Conservation (phyloP, 2,329 filamentous ascomycete genomes). For the Colletotrichum higginsianum region DNA sequence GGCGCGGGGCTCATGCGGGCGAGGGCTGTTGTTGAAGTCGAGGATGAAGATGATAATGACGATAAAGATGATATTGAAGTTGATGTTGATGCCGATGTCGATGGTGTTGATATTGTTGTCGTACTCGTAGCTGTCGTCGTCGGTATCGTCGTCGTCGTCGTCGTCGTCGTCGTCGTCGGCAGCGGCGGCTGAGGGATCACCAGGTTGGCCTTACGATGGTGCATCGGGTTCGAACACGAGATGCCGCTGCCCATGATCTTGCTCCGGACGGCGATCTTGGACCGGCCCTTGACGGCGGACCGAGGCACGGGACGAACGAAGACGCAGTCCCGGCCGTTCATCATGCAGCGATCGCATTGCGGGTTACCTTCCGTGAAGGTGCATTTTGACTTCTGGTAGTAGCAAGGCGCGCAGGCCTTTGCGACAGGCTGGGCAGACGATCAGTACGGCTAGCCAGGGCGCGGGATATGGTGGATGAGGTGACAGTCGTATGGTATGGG, state of each 20-base stretch:
- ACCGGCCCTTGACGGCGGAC: conserved; percentile 37
- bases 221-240: conserved; percentile 15
- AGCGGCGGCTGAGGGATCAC: conserved; percentile 6
- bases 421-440: conserved; percentile 27
- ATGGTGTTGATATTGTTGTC: too few species aligned
- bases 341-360: conserved; percentile 40
- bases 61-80: too few species aligned
- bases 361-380: conserved; percentile 40
- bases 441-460: conserved; percentile 7
- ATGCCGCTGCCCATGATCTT: conserved; percentile 31
- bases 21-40: not conserved
- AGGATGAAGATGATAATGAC: too few species aligned
- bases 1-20: not conserved
- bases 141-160: conserved; percentile 20
- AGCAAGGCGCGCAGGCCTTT: conserved; percentile 42
- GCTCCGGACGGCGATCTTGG: conserved; percentile 29
- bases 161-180: conserved; percentile 22
- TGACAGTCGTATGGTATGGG: not conserved
- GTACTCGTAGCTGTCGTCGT: too few species aligned
- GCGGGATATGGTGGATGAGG: not conserved
- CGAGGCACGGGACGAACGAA: conserved; percentile 41
- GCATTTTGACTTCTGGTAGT: conserved; percentile 42
- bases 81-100: too few species aligned
- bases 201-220: conserved; percentile 13
- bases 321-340: conserved; percentile 42